Evolutionary conservation across 179 eudicot genomes (phyloP).

Genomic region (Pouteria campechiana): DNA sequence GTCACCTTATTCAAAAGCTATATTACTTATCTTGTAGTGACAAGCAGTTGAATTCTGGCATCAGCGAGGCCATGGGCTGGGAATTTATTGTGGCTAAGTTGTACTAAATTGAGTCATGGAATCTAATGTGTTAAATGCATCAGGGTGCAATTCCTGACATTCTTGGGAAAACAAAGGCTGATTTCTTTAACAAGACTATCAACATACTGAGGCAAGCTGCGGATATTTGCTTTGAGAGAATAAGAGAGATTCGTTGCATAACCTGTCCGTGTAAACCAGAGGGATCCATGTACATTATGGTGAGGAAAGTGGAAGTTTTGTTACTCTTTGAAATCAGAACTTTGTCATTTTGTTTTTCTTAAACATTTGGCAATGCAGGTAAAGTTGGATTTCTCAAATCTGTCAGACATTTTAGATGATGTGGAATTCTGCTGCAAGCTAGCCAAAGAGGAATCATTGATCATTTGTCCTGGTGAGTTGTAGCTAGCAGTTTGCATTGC

Average conservation of each 20-base stretch:
- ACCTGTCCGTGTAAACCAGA: conserved; percentile 64
- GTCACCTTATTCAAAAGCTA: no score
- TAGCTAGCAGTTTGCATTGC: no score
- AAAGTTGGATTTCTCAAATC: conserved; percentile 28
- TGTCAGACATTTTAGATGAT: conserved; percentile 46
- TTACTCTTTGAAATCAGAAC: neutral
- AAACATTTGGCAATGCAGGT: conserved; percentile 26
- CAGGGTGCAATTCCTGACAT: conserved; percentile 47
- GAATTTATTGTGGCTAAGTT: no score
- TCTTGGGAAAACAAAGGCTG: conserved; percentile 29
- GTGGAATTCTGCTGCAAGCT: conserved; percentile 49
- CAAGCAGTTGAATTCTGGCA: no score
- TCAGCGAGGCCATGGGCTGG: no score
- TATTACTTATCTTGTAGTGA: no score
- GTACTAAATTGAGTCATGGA: no score
- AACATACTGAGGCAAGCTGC: conserved; percentile 38
- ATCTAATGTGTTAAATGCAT: no score
- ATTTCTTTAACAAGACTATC: conserved; percentile 39
- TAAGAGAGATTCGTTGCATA: conserved; percentile 50
- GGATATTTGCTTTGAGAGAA: conserved; percentile 31
- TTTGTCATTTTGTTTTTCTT: neutral
- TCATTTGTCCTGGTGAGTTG: conserved; percentile 46
- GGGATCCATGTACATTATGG: conserved; percentile 82
- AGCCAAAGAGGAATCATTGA: conserved; percentile 48
- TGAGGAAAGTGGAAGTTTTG: conserved; percentile 8